Conservation (phyloP, 257 asterid genomes). For the Scutellaria baicalensis region DNA sequence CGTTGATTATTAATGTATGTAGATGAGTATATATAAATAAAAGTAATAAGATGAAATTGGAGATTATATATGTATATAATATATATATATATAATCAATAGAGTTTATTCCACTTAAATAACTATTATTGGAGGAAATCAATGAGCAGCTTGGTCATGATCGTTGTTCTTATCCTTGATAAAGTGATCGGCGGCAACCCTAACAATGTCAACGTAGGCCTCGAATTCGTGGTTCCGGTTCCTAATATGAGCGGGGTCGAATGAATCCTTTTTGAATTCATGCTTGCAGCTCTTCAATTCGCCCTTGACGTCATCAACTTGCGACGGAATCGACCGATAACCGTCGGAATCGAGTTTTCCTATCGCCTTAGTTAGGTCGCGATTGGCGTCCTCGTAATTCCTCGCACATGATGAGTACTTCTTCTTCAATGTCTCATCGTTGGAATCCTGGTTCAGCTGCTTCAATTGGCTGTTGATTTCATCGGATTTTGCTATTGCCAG, state of each 20-base stretch:
- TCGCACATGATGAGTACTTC: slow-evolving; percentile 17
- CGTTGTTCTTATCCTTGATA: not conserved
- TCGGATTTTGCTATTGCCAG: slow-evolving; percentile 11
- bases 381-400: slow-evolving; percentile 20
- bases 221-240: slow-evolving; percentile 22
- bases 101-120: not conserved
- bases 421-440: not conserved
- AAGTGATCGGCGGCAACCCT: not conserved
- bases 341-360: not conserved
- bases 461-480: not conserved
- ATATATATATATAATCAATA: not conserved
- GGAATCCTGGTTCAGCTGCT: not conserved
- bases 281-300: slow-evolving; percentile 17
- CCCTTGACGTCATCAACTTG: slow-evolving; percentile 6
- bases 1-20: too few relatives aligned
- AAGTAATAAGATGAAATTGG: too few relatives aligned
- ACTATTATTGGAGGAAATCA: not conserved
- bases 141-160: not conserved
- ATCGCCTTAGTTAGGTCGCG: slow-evolving; percentile 7
- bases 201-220: slow-evolving; percentile 7
- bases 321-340: not conserved
- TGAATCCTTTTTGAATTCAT: not conserved
- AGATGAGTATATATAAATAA: too few relatives aligned
- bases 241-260: slow-evolving; percentile 15
- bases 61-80: too few relatives aligned